These are phyloP conservation scores for Coix lacrymajobi DNA, from an alignment of 176 grass and related monocot species.

Conservation along the genomic window DNA sequence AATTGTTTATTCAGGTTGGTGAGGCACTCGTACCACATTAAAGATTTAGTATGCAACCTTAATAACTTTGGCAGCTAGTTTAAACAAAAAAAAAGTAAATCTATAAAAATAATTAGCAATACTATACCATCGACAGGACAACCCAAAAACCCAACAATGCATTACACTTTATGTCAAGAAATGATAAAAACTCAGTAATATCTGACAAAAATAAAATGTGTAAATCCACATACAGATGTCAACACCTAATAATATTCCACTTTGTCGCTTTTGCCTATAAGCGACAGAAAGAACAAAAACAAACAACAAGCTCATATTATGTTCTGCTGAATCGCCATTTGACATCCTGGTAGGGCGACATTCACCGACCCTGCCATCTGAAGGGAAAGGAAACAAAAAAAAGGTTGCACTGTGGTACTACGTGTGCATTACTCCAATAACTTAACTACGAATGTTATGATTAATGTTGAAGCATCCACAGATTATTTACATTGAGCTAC, in stretches of 20 bases:
- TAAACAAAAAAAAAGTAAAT: background rate
- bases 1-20: background rate
- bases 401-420: background rate
- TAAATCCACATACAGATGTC: background rate
- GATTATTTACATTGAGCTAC: background rate
- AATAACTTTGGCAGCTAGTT: background rate
- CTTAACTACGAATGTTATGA: background rate
- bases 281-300: slow-evolving; percentile 2
- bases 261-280: background rate
- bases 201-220: background rate
- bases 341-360: background rate
- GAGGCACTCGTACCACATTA: background rate
- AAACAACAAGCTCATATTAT: background rate
- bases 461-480: background rate
- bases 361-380: background rate
- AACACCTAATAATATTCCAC: background rate
- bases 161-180: background rate
- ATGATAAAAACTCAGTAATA: background rate
- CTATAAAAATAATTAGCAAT: background rate
- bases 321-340: background rate
- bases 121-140: background rate
- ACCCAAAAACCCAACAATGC: background rate
- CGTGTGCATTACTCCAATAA: background rate
- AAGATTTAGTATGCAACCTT: background rate
- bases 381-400: background rate